Evolutionary conservation across 257 asterid genomes (phyloP), one percentile per base, ranked within the genome.

Genomic region (Solanum tarijense): DNA sequence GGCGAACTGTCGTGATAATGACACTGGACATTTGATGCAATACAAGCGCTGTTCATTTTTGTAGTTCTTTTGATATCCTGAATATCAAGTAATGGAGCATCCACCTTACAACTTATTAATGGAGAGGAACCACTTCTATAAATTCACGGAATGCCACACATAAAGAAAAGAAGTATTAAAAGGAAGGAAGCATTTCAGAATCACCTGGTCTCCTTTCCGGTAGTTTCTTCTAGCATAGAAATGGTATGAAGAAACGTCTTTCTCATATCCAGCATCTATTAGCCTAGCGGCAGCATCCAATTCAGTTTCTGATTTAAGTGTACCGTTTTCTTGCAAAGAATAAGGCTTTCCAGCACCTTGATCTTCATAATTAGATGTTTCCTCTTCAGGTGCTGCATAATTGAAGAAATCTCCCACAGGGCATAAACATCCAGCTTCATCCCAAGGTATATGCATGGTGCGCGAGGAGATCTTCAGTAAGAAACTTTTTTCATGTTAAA

Each of bases 401-500:
- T 97, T 97, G 90, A 96, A 95, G 92, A 95, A 96, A 92, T 97
- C 99, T 86, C 99, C 99, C 62, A 96, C 94, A 39, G 99, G 99
- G 88, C 96, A 95, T 86, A 97, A 92, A 89, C 99, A 95, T 23
- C 99, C 99, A 2, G 98, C 98, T 35, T 90, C 84, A 91, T 97
- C 98, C 98, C 98, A 94, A 32, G 97, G 93, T 89, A 96, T 89
- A 84, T 97, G 98, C 99, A 97, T 97, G 60, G 98, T 94, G 83
- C 99, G 98, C 1, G 99, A 96, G 71, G 98, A 97, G 88, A 97
- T 92, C 99, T 97, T 90, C 83, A 89, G 86, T 52, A 87, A 52
- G 32, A 87, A 74, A 75, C 79, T 90, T 39, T 35, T 84, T 75
- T 10, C 85, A 74, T 48, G 65, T 71, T 55, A 16, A 72, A 46